Conservation (phyloP, 1,284 basidiomycete species). For the Pholiota adiposa region DNA sequence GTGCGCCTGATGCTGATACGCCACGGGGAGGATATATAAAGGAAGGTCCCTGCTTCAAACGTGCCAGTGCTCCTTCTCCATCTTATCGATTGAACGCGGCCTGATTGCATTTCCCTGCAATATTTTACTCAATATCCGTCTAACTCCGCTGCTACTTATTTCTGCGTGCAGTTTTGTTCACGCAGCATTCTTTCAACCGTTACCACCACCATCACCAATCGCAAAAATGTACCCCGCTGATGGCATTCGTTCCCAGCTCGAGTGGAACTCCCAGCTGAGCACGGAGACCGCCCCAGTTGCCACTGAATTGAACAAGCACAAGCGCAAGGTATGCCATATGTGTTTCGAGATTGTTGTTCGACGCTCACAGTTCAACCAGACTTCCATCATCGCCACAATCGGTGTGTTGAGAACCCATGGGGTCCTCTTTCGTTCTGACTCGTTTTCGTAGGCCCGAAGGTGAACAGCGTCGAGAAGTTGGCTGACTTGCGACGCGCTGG, state of each 20-base stretch:
- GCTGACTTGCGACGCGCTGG: constrained; percentile 83
- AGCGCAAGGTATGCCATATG: constrained; percentile 77
- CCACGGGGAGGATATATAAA: constrained; percentile 10
- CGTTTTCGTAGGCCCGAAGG: constrained; percentile 76
- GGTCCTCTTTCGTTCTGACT: neutral
- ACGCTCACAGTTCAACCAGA: constrained; percentile 54
- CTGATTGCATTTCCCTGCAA: constrained; percentile 18
- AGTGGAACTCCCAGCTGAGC: constrained; percentile 87
- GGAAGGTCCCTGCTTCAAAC: constrained; percentile 20
- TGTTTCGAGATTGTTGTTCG: constrained; percentile 16
- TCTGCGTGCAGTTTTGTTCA: constrained; percentile 4
- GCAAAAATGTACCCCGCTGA: constrained; percentile 53
- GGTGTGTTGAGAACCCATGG: constrained; percentile 51
- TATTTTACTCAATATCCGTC: constrained; percentile 19
- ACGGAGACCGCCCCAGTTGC: constrained; percentile 71
- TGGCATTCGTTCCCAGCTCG: constrained; percentile 80
- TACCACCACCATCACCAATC: constrained; percentile 21
- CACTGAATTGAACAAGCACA: constrained; percentile 79
- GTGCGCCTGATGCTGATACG: constrained; percentile 6
- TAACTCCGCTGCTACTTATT: constrained; percentile 26
- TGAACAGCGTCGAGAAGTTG: constrained; percentile 88
- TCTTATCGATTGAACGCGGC: constrained; percentile 26
- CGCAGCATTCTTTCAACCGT: constrained; percentile 14
- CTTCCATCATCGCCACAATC: constrained; percentile 96
- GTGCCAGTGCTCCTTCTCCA: constrained; percentile 25